phyloP scores from a whole-genome alignment of 2,329 filamentous ascomycete species.

The Trichoderma gracile region DNA sequence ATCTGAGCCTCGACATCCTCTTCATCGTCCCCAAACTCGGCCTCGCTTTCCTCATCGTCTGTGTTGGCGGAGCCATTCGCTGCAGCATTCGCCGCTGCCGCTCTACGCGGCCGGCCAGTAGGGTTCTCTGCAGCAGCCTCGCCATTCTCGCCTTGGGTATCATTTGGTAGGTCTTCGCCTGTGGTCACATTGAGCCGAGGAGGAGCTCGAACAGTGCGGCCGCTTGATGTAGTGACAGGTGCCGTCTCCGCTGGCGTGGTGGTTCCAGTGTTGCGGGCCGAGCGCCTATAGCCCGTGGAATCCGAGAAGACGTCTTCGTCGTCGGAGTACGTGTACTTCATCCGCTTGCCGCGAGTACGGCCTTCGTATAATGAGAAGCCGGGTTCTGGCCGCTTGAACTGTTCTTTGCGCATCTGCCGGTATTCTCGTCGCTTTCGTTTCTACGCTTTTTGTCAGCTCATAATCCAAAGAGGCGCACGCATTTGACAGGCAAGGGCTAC shows the following conservation, averaged over 20 bases:
- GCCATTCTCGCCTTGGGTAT: conserved; percentile 48
- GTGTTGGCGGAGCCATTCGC: conserved; percentile 56
- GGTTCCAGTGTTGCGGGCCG: conserved; percentile 71
- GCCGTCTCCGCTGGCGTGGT: conserved; percentile 70
- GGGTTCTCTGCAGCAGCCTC: conserved; percentile 45
- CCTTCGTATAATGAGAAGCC: conserved; percentile 95
- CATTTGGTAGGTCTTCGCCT: conserved; percentile 49
- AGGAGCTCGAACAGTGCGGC: conserved; percentile 76
- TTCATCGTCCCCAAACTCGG: conserved; percentile 74
- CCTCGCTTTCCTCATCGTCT: conserved; percentile 70
- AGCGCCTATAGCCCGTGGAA: conserved; percentile 62
- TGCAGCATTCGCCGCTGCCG: conserved; percentile 49
- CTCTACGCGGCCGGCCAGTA: conserved; percentile 52
- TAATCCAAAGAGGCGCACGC: neutral
- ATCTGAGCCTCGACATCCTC: conserved; percentile 69
- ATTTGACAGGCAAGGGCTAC: conserved; percentile 47
- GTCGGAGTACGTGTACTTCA: conserved; percentile 95
- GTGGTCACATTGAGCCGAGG: conserved; percentile 65
- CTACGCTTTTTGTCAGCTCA: conserved; percentile 46
- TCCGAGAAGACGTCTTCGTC: conserved; percentile 76
- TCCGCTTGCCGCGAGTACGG: conserved; percentile 90
- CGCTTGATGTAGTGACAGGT: conserved; percentile 74
- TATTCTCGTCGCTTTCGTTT: conserved; percentile 95
- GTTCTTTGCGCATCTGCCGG: conserved; percentile 78
- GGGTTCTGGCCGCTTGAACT: conserved; percentile 82